Conservation (phyloP, 202 grass and related monocot genomes). For the Bolboschoenoplectus hybrid region DNA sequence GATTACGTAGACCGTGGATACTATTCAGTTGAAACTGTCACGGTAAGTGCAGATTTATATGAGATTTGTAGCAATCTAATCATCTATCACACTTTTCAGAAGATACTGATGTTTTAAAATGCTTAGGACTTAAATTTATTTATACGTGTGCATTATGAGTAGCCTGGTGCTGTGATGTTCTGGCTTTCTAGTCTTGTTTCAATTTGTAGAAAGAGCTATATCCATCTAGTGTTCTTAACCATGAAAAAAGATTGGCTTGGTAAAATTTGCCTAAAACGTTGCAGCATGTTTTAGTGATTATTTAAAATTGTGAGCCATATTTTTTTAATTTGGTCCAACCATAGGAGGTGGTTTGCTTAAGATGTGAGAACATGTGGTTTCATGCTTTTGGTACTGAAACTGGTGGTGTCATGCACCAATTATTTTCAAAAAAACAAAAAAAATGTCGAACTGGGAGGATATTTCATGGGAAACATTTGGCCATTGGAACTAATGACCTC, state of each 20-base stretch:
- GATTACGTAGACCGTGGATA: conserved; percentile 92
- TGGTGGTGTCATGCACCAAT: background rate
- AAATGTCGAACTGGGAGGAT: background rate
- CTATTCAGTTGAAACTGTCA: conserved; percentile 91
- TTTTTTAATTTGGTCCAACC: background rate
- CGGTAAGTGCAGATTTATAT: conserved; percentile 53
- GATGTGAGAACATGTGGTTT: background rate
- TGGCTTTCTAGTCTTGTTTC: background rate
- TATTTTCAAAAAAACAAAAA: background rate
- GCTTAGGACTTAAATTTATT: background rate
- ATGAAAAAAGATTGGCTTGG: background rate
- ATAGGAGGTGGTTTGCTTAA: background rate
- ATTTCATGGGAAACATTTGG: background rate
- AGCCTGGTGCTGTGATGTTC: background rate
- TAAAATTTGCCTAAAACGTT: background rate
- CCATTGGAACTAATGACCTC: background rate
- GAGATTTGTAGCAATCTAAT: background rate
- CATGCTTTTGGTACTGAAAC: background rate
- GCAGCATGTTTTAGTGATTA: background rate
- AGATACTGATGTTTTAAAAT: background rate
- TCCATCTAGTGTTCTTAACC: background rate
- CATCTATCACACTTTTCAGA: conserved; percentile 3
- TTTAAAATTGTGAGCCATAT: background rate
- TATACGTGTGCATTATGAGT: background rate
- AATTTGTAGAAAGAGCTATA: background rate